A percentile compares a stretch with the other conserved stretches of the same genome.
Conservation (phyloP, 768 basidiomycete genomes). For the Suillus luteus region DNA sequence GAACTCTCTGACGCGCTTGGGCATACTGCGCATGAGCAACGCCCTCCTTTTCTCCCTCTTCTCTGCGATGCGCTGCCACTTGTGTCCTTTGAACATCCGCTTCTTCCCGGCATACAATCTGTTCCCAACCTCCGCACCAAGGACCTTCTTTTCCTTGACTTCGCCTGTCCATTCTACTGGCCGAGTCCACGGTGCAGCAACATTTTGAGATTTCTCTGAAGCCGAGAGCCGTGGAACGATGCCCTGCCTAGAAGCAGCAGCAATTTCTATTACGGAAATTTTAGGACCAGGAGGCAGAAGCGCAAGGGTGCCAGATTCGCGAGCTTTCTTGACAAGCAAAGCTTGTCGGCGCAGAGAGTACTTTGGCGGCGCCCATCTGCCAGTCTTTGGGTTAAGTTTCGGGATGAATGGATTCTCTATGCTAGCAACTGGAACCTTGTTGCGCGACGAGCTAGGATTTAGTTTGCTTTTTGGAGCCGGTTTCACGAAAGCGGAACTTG, state of each 20-base stretch:
- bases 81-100: slow-evolving; percentile 94
- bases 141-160: slow-evolving; percentile 39
- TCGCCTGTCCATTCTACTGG: slow-evolving; percentile 45
- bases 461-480: slow-evolving; percentile 23
- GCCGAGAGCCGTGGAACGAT: slow-evolving; percentile 22
- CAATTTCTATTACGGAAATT: slow-evolving; percentile 32
- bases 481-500: slow-evolving; percentile 21
- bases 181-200: slow-evolving; percentile 23
- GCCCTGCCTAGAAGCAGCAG: slow-evolving; percentile 20
- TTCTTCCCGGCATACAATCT: slow-evolving; percentile 75
- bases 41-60: slow-evolving; percentile 48
- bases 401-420: slow-evolving; percentile 71
- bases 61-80: slow-evolving; percentile 67
- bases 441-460: slow-evolving; percentile 11
- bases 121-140: slow-evolving; percentile 57
- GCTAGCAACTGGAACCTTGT: slow-evolving; percentile 24
- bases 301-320: slow-evolving; percentile 49
- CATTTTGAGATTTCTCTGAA: slow-evolving; percentile 6
- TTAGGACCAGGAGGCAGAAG: slow-evolving; percentile 75
- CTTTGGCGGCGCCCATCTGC: slow-evolving; percentile 67
- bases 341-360: slow-evolving; percentile 79
- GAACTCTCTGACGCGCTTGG: slow-evolving; percentile 62
- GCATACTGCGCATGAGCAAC: slow-evolving; percentile 71
- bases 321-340: slow-evolving; percentile 74
- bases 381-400: slow-evolving; percentile 55